Base-by-base conservation (phyloP, 2,329 filamentous ascomycete genomes). In the Xylariomycetidae sp. region DNA sequence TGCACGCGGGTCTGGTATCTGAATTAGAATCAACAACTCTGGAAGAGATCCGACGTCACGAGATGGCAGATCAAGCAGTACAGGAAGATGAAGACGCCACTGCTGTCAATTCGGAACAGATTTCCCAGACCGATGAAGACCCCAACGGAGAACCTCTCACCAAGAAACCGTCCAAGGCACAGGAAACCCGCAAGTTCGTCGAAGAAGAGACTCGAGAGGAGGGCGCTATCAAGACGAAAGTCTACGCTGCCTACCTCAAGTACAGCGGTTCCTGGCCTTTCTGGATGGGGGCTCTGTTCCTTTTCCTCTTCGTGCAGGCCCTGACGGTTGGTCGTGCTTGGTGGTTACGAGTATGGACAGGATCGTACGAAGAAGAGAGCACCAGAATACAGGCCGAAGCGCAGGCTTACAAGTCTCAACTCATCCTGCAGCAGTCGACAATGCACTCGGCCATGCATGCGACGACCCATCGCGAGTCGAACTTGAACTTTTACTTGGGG, bases 201-300 rank as follows among this genome's bases (percentile, higher is more conserved):
- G 79, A 87, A 50, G 83, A 87, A 3, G 85, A 92, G 55, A 65
- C 63, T n/a, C 72, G 79, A 36, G 82, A 86, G 51, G 72, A 72
- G 33, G 85, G 85, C 1, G 72, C 78, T 5, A 76, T 90, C 19
- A 80, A 80, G 46, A 65, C 66, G 15, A 65, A 67, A 6, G 70
- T 89, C n/a, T 90, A 89, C 42, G 50, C 64, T 10, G 67, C 69
- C 1, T 92, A 89, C 49, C 57, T 89, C 10, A 67, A 65, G 8
- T 74, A 78, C 16, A 83, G 75, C 40, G 84, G 83, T 12, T 78
- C 80, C 8, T 64, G 67, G 44, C 51, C 62, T 10, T 76, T 76
- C 47, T 86, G 82, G 82, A 43, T 53, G 0, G 42, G 72, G 5
- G 72, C 72, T 12, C 40, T 77, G 1, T 6, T 66, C 7, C 49